A percentile compares a stretch with the other conserved stretches of the same genome.
Conservation (phyloP, 2,329 filamentous ascomycete genomes). For the Pseudogymnoascus sp. region DNA sequence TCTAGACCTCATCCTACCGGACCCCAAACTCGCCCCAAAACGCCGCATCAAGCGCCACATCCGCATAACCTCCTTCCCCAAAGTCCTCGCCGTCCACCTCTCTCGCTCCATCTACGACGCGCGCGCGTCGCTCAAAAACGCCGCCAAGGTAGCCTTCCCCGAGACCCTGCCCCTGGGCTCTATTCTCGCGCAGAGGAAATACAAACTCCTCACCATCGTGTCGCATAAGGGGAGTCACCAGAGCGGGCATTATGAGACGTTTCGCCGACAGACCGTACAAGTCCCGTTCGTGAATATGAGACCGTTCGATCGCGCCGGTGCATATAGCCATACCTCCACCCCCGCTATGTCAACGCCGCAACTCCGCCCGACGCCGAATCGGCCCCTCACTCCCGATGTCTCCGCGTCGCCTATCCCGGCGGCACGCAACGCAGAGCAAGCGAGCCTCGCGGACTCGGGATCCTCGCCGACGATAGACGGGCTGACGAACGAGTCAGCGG, state of each 20-base stretch:
- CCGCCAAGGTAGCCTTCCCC: slow-evolving; percentile 87
- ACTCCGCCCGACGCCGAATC: slow-evolving; percentile 24
- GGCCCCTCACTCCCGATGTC: not conserved
- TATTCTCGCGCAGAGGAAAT: slow-evolving; percentile 68
- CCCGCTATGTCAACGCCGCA: slow-evolving; percentile 25
- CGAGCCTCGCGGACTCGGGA: not conserved
- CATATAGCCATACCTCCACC: slow-evolving; percentile 42
- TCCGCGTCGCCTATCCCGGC: not conserved
- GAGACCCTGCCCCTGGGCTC: slow-evolving; percentile 79
- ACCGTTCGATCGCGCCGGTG: slow-evolving; percentile 66
- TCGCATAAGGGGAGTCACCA: slow-evolving; percentile 94
- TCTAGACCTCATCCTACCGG: slow-evolving; percentile 65
- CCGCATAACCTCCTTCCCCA: slow-evolving; percentile 79
- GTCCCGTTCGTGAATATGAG: slow-evolving; percentile 77
- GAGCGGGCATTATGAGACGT: slow-evolving; percentile 95
- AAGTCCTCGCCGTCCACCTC: slow-evolving; percentile 83
- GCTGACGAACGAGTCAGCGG: not conserved
- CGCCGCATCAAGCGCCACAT: slow-evolving; percentile 82
- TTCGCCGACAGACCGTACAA: slow-evolving; percentile 74
- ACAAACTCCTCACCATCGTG: slow-evolving; percentile 78
- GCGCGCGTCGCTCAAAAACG: slow-evolving; percentile 79
- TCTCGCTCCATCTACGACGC: slow-evolving; percentile 87
- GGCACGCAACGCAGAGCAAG: not conserved
- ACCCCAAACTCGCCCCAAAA: slow-evolving; percentile 66
- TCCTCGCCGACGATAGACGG: not conserved